Conservation (phyloP, 139 green algal genomes). For the Yamagishiella unicocca region DNA sequence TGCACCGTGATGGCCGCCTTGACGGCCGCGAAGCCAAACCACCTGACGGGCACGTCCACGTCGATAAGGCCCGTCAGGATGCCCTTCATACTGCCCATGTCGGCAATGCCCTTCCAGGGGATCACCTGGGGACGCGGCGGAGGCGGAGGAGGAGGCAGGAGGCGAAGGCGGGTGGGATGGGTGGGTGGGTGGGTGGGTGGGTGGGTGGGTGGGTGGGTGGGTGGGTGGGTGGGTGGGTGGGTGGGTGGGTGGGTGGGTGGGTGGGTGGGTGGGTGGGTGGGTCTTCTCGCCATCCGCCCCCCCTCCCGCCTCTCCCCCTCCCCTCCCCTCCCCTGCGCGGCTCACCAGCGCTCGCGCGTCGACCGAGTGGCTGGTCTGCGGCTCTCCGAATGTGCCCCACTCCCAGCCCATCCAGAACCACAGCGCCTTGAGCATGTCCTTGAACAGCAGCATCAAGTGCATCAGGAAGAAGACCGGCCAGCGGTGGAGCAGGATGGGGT, state of each 20-base stretch:
- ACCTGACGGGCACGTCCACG: constrained; percentile 39
- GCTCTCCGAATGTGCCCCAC: constrained; percentile 11
- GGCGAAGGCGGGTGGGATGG: background rate
- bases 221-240: background rate
- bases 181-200: background rate
- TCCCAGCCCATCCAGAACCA: constrained; percentile 29
- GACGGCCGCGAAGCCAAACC: constrained; percentile 44
- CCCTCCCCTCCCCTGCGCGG: background rate
- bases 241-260: too few relatives aligned
- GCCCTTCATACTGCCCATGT: constrained; percentile 16
- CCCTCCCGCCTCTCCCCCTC: background rate
- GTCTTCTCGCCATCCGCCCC: background rate
- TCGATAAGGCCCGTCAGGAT: constrained; percentile 31
- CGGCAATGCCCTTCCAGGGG: constrained; percentile 36
- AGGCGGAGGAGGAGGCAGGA: background rate
- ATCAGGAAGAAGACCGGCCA: constrained; percentile 45
- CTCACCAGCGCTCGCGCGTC: constrained; percentile 45
- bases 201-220: background rate
- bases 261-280: background rate
- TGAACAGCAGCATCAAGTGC: constrained; percentile 33
- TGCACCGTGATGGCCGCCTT: constrained; percentile 46
- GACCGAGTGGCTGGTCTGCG: constrained; percentile 19
- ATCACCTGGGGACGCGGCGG: background rate
- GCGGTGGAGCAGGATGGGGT: constrained; percentile 40
- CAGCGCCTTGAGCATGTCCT: constrained; percentile 2